Evolutionary conservation across 257 asterid genomes (phyloP).

Genomic region (Gentiana dahurica): DNA sequence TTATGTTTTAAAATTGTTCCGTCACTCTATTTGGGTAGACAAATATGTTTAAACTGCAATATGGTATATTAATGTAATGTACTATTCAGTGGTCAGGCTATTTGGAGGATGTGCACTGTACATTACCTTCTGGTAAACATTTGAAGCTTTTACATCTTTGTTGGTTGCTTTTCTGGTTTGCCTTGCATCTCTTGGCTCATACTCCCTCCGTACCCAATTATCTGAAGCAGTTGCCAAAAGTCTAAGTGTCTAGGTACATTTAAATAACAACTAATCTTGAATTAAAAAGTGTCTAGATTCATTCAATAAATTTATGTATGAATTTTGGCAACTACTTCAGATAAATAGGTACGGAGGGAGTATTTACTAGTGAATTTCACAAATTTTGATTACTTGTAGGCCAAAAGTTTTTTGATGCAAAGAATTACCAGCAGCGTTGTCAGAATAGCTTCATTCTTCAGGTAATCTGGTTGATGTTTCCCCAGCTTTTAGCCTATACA

Average conservation of each 20-base stretch:
- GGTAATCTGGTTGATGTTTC: conserved; percentile 32
- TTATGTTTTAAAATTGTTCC: too few species aligned
- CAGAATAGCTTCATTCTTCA: conserved; percentile 22
- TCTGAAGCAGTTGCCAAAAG: too few species aligned
- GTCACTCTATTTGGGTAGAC: too few species aligned
- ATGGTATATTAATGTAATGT: too few species aligned
- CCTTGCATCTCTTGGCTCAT: background rate
- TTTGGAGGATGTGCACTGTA: conserved; percentile 34
- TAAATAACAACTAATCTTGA: too few species aligned
- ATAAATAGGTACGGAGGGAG: too few species aligned
- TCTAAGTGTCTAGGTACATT: too few species aligned
- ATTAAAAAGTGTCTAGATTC: too few species aligned
- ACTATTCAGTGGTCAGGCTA: conserved; percentile 40
- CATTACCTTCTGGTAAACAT: conserved; percentile 27
- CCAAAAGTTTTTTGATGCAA: conserved; percentile 16
- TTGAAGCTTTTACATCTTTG: background rate
- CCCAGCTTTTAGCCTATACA: background rate
- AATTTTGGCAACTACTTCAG: too few species aligned
- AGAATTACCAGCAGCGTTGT: conserved; percentile 25
- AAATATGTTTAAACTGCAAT: too few species aligned
- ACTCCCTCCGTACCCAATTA: too few species aligned
- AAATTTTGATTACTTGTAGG: conserved; percentile 31
- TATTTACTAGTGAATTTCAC: background rate
- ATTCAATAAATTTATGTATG: too few species aligned
- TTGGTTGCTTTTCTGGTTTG: conserved; percentile 5